Conservation (phyloP, 2,329 filamentous ascomycete species). For the Colletotrichum orchidophilum region DNA sequence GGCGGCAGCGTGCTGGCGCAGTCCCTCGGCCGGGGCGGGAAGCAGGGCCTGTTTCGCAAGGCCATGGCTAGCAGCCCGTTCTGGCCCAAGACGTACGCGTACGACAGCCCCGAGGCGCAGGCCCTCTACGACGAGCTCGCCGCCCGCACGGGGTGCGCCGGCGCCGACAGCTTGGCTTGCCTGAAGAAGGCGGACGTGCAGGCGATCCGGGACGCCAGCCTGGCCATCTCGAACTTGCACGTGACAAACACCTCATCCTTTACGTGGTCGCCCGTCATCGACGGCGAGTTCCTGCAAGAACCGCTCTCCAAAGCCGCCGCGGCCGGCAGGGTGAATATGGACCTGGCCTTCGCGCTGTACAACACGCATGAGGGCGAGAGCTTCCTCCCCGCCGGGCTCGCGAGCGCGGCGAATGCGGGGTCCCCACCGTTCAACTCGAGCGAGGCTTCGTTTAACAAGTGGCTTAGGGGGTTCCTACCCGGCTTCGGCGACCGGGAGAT, state of each 20-base stretch:
- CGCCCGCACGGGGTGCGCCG: slow-evolving; percentile 57
- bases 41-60: slow-evolving; percentile 36
- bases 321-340: slow-evolving; percentile 51
- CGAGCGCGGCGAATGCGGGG: slow-evolving; percentile 42
- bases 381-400: slow-evolving; percentile 63
- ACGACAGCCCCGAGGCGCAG: slow-evolving; percentile 61
- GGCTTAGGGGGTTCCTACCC: slow-evolving; percentile 65
- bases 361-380: slow-evolving; percentile 72
- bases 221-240: slow-evolving; percentile 57
- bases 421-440: slow-evolving; percentile 60
- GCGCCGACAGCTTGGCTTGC: slow-evolving; percentile 59
- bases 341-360: slow-evolving; percentile 63
- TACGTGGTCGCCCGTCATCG: slow-evolving; percentile 70
- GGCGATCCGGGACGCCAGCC: slow-evolving; percentile 59
- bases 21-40: slow-evolving; percentile 22
- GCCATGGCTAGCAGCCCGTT: slow-evolving; percentile 58
- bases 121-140: slow-evolving; percentile 58
- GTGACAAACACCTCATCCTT: slow-evolving; percentile 65
- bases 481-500: slow-evolving; percentile 51
- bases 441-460: slow-evolving; percentile 57
- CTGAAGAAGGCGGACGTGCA: slow-evolving; percentile 64
- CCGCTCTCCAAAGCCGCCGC: slow-evolving; percentile 55
- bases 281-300: slow-evolving; percentile 59
- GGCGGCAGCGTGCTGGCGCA: slow-evolving; percentile 36
- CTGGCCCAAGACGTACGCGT: slow-evolving; percentile 67